These are phyloP conservation scores for Kernera saxatilis DNA, from an alignment of 345 rosid genomes.

Conservation along the genomic window DNA sequence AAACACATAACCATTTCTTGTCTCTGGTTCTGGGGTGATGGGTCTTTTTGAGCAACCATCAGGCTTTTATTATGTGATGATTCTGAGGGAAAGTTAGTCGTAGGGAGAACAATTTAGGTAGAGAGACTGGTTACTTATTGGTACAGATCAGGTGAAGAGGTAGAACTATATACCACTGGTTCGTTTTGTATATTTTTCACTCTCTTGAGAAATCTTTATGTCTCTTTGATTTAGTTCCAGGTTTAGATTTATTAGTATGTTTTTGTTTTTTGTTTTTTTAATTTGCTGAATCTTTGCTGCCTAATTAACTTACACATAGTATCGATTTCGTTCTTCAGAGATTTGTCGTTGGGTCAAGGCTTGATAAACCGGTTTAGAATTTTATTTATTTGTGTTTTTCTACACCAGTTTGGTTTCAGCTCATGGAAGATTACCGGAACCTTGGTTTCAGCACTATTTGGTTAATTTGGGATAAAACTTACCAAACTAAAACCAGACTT, in stretches of 20 bases:
- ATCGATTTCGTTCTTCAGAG: neutral
- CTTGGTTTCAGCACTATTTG: neutral
- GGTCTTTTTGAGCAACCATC: constrained; percentile 33
- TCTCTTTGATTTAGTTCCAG: constrained; percentile 15
- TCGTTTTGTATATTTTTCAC: constrained; percentile 19
- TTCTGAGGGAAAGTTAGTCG: constrained; percentile 23
- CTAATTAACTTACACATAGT: neutral
- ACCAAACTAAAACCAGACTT: neutral
- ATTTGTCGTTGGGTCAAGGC: neutral
- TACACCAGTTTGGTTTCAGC: neutral
- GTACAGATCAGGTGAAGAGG: constrained; percentile 27
- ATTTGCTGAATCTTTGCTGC: neutral
- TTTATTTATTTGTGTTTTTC: neutral
- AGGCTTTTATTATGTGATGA: constrained; percentile 27
- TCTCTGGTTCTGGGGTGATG: constrained; percentile 19
- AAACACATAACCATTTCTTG: neutral
- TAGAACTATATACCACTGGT: constrained; percentile 26
- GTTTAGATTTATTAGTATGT: neutral
- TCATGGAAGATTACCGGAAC: neutral
- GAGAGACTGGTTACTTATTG: constrained; percentile 18
- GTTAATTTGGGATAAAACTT: neutral
- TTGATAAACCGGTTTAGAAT: neutral
- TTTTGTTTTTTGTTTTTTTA: neutral
- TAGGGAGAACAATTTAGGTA: constrained; percentile 27
- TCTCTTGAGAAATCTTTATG: constrained; percentile 16